Base-by-base conservation (phyloP, 2,329 filamentous ascomycete species). In the Neophaeococcomyces aloes region DNA sequence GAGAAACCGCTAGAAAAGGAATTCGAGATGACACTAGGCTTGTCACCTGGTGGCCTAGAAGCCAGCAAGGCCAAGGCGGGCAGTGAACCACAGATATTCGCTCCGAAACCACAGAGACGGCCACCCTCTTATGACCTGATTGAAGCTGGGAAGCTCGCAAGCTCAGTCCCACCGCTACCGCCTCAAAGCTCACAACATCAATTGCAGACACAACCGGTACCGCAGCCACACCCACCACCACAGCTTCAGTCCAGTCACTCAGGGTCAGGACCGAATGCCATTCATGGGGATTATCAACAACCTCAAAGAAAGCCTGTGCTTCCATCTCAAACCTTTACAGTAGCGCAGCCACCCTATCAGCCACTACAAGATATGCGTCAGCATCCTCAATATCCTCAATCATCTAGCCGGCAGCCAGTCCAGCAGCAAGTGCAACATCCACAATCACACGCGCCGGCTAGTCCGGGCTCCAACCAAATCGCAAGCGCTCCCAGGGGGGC, bases 11-110 rank as follows among this genome's bases (percentile, higher is more conserved):
- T n/a, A n/a, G n/a, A n/a, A 23, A 53, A 46, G 32, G 53, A 55
- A 19, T 55, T 55, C 39, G 53, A 53, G 38, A 55, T 55, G 53
- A 50, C 48, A 3, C 30, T 55, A 23, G 38, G 44, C 5, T 23
- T 55, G 11, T 41, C 42, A 21, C 15, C 38, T 23, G 32, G 29
- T 21, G 41, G 38, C 36, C 25, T 45, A 35, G 15, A 36, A 38
- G 10, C 40, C 48, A 14, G 45, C 35, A 30, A 48, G 43, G 18
- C n/a, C 14, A 10, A 42, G 25, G 29, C 33, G 21, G 17, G 30
- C 38, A 10, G 29, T n/a, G 35, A 25, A 27, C 6, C 35, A 17
- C 17, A 38, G 25, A 38, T 38, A 11, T 38, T 19, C 11, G 48
- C 53, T 13, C 53, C 53, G 8, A 49, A 38, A 31, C 53, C 53